Base-by-base conservation (phyloP, 2,329 filamentous ascomycete genomes). In the Aspergillus phoenicis region DNA sequence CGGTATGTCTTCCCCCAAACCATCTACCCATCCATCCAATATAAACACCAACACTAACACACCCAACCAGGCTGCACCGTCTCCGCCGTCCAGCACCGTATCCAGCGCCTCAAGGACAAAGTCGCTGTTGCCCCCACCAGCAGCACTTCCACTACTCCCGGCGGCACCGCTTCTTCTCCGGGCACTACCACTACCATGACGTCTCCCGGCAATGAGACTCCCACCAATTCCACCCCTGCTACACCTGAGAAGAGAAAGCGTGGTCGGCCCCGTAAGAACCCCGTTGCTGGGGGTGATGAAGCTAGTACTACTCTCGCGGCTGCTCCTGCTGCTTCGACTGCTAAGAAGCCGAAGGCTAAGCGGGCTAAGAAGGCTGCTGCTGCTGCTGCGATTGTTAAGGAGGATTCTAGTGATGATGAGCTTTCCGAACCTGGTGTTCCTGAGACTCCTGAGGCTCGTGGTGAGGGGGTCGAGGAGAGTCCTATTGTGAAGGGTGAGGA, bases 31-130 rank as follows among this genome's bases (percentile, higher is more conserved):
- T 3, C 43, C 8, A 43, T 48, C 24, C 24, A 26, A 28, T 30
- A 49, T 24, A 11, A 26, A 54, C 2, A 2, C 39, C 38, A 8
- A 39, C n/a, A n/a, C 10, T 24, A 15, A 38, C 5, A n/a, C 3
- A 7, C n/a, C n/a, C 15, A 63, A 8, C 15, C 26, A 73, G 71
- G 62, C 0, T 70, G 69, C 47, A 72, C 66, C 10, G 28, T 59
- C 17, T 65, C 60, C 8, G 69, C 71, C 0, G 43, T 71, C 5
- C 64, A 69, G 52, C 69, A 68, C 48, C 62, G 70, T 11, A 60
- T 73, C 10, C 55, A 59, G n/a, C 65, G 64, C 5, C 45, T 73
- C 0, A 64, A 63, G 26, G 64, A 65, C 1, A 64, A 63, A 38
- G 61, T 60, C 33, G 61, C 20, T 20, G 20, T 20, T 20, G 20